Base-by-base conservation (phyloP, 139 green algal genomes). In the Pleodorina starrii region DNA sequence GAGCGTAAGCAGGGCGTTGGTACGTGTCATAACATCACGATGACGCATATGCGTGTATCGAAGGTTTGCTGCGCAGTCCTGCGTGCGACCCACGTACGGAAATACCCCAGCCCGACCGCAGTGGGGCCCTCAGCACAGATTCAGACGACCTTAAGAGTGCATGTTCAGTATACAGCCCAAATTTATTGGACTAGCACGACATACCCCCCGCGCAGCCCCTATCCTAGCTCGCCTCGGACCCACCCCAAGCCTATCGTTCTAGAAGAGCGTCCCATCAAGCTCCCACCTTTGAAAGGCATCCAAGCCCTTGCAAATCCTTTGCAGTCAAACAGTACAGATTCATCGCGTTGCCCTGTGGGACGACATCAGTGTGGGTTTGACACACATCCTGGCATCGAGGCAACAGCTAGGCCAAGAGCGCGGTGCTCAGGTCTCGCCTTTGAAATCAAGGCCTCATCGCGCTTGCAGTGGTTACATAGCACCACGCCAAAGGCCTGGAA, bases 321-420 rank as follows among this genome's bases (percentile, higher is more conserved):
- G 95, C 94, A 19, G 90, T 95, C 27, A 97, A 29, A 27, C 91
- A 63, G 71, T 94, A 97, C 19, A 42, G 48, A 38, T 90, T 48
- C 85, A 94, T 95, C 54, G 94, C 94, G 3, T 88, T 93, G 69
- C 88, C 76, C 93, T 95, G 90, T 79, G 40, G 38, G 17, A 32
- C 54, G 29, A 21, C 25, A 66, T 9, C 29, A n/a, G n/a, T n/a
- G n/a, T n/a, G n/a, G n/a, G n/a, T n/a, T n/a, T n/a, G n/a, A n/a
- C n/a, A n/a, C n/a, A n/a, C 29, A 66, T 32, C 54, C 25, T 25
- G 54, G 25, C 54, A 66, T 21, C 21, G 54, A 21, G 21, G 9
- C 54, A 25, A 66, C 54, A 25, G 29, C 54, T 66, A 21, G 25
- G 25, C 21, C 54, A 66, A 66, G 29, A 21, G 2, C 25, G 17